Percentiles rank a stretch among this genome's conserved stretches.
These are phyloP conservation scores for Aspergillus nidulans DNA, from an alignment of 495 filamentous ascomycete species.

Conservation along the genomic window DNA sequence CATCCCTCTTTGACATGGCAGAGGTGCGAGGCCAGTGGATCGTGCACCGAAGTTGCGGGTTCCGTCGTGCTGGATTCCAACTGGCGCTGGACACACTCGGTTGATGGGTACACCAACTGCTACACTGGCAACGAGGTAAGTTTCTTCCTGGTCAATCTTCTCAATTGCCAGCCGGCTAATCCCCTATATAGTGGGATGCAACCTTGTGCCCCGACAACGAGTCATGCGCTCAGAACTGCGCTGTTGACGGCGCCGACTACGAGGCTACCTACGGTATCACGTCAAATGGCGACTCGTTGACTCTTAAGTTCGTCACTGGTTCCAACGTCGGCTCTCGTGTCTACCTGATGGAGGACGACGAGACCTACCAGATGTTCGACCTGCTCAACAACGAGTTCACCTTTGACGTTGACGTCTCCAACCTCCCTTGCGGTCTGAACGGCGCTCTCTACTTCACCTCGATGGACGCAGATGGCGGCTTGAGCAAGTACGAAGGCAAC, in stretches of 20 bases:
- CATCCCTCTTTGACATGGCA: constrained; percentile 57
- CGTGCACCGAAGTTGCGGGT: constrained; percentile 48
- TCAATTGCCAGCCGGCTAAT: background rate
- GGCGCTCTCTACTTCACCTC: constrained; percentile 62
- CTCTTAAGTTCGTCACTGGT: constrained; percentile 49
- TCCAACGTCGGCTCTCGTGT: constrained; percentile 51
- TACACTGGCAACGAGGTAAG: constrained; percentile 52
- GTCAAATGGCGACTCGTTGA: constrained; percentile 45
- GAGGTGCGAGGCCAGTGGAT: constrained; percentile 47
- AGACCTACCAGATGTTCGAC: constrained; percentile 53
- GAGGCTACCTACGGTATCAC: constrained; percentile 48
- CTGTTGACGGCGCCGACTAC: constrained; percentile 59
- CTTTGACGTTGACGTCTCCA: constrained; percentile 63
- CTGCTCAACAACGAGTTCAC: constrained; percentile 56
- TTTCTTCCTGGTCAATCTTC: background rate
- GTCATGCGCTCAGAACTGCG: constrained; percentile 54
- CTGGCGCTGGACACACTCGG: constrained; percentile 58
- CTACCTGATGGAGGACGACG: constrained; percentile 50
- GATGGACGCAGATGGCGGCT: constrained; percentile 59
- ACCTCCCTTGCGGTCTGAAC: constrained; percentile 63
- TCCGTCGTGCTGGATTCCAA: constrained; percentile 63
- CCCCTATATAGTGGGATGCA: constrained; percentile 39
- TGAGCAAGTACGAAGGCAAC: constrained; percentile 47
- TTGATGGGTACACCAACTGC: constrained; percentile 54
- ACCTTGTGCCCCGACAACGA: constrained; percentile 48